Base-by-base conservation (phyloP, 73 alveolate genomes). In the Paraurostyla sp. region DNA sequence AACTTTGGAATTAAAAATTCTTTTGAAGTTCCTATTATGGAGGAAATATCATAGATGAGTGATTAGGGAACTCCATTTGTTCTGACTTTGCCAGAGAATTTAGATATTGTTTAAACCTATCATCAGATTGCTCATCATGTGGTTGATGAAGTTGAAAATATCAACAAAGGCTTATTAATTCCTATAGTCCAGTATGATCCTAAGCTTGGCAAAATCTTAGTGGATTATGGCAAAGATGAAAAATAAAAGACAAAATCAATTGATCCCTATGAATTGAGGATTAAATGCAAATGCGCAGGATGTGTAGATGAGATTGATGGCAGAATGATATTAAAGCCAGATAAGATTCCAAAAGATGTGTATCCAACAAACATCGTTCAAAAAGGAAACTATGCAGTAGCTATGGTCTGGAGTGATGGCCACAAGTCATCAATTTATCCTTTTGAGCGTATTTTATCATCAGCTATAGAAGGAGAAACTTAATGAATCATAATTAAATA, bases 361-460 rank as follows among this genome's bases (percentile, higher is more conserved):
- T 93, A 60, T 71, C 99, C 99, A 27, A 71, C 94, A 20, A 94
- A 93, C 33, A 96, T 96, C 41, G 96, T 88, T 52, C 58, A 80
- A 15, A 96, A 96, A 91, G 99, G 99, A 27, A 96, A 96, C 62
- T 96, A 96, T 86, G 99, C 99, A 50, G 97, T 92, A 15, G 99
- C 98, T 11, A 82, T 96, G 38, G 94, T 92, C 41, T 96, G 99
- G 99, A 76, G 95, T 43, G 99, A 96, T 86, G 99, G 99, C 0
- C 99, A 96, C 58, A 87, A 91, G 33, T 91, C 97, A 20, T 92
- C 97, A 25, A 92, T 96, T 32, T 96, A 94, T 80, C 99, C 99
- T 0, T 94, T 91, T 69, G 95, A 90, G 36, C 63, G 92, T 52
- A 27, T 90, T 2, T 35, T 89, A 18, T 81, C 95, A 41, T 11